Evolutionary conservation across 345 rosid genomes (phyloP), one percentile per base, ranked within the genome.

Genomic region (Lepidium didymum): DNA sequence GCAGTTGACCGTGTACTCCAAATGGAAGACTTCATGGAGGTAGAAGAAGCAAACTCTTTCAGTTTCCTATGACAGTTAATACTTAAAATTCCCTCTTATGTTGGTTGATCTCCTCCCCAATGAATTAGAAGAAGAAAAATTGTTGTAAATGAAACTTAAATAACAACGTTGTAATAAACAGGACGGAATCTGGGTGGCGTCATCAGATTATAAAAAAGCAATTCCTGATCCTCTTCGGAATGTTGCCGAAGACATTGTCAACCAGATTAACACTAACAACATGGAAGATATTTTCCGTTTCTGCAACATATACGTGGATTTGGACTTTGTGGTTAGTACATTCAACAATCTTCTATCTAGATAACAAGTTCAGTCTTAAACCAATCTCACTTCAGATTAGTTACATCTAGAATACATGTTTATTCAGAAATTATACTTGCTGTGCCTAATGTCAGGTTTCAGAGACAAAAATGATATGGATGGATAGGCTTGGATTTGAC

Each of bases 21-120:
- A 68, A 84, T 85, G 69, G 96, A 88, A 79, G 91, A 90, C 78
- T 85, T 88, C 78, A 82, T 81, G 77, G 98, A 90, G 98, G 98
- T 92, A 71, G 18, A 19, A 16, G 21, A 34, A 2, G 25, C 41
- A 27, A 37, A 40, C 56, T 23, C 43, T 10, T 34, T 51, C 7
- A 23, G 35, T 36, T 51, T 63, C 70, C 10, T 63, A 10, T 38
- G 25, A 27, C 15, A 55, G 5, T 55, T 21, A 11, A 29, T 29
- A 29, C 33, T 29, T 29, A 2, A 29, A 29, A 16, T 11, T 42
- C 2, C 46, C 35, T 34, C 45, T 29, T 56, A 44, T 31, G 0
- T 6, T 6, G 14, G 52, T 4, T 29, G 27, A 7, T 50, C 6
- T 3, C 7, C 14, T 36, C 37, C 12, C 4, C 4, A 14, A 12